Percentiles rank a stretch among this genome's conserved stretches.
Conservation (phyloP, 1,139 yeast species). For the Suhomyces bribrorum region DNA sequence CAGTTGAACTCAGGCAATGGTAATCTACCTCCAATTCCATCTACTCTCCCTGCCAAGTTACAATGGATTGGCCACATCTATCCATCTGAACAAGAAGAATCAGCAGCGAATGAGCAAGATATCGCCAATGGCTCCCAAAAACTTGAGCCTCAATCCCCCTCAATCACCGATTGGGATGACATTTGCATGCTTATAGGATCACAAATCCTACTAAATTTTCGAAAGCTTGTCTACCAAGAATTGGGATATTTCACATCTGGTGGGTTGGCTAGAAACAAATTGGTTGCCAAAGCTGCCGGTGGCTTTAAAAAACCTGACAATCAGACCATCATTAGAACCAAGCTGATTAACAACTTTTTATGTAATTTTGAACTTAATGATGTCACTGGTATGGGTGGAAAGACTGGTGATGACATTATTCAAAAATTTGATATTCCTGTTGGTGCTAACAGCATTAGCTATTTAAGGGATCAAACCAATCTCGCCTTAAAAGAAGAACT, state of each 20-base stretch:
- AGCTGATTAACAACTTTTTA: constrained; percentile 53
- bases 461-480: constrained; percentile 46
- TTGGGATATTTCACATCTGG: constrained; percentile 88
- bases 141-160: constrained; percentile 1
- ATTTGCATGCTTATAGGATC: constrained; percentile 68
- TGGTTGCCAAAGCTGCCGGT: constrained; percentile 86
- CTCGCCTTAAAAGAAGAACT: constrained; percentile 35
- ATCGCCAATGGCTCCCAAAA: constrained; percentile 10
- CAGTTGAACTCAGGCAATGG: constrained; percentile 21
- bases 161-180: constrained; percentile 83
- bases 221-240: constrained; percentile 52
- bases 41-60: constrained; percentile 32
- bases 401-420: constrained; percentile 66
- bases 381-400: constrained; percentile 91
- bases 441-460: constrained; percentile 41
- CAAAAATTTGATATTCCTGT: constrained; percentile 47
- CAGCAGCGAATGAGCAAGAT: constrained; percentile 20
- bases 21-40: constrained; percentile 56
- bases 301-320: constrained; percentile 82
- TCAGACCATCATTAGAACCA: constrained; percentile 70
- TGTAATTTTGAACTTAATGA: constrained; percentile 66
- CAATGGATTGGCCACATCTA: constrained; percentile 33
- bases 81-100: constrained; percentile 12
- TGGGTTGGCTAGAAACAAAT: constrained; percentile 76
- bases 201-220: constrained; percentile 50